phyloP scores from a whole-genome alignment of 163 green algal species.

The Chlamydomonas reinhardtii region DNA sequence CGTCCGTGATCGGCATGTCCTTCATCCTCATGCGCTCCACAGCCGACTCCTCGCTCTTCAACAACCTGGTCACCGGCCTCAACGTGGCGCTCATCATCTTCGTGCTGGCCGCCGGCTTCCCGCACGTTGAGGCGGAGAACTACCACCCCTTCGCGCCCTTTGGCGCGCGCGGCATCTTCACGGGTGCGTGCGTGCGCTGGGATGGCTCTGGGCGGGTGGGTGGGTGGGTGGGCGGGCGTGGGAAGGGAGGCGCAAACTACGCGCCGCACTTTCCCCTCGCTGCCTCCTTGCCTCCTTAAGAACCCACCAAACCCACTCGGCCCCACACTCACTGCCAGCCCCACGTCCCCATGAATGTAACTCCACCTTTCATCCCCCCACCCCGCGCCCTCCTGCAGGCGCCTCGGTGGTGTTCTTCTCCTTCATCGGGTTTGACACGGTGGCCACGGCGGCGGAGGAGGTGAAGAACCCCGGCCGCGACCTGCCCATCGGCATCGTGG shows the following conservation, averaged over 20 bases:
- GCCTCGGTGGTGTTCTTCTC: constrained; percentile 81
- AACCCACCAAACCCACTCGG: too few species aligned
- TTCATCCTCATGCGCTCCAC: constrained; percentile 76
- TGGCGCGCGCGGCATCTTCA: constrained; percentile 73
- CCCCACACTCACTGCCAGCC: too few species aligned
- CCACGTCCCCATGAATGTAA: too few species aligned
- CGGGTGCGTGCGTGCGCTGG: constrained; percentile 24
- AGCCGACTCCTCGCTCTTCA: constrained; percentile 70
- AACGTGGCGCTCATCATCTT: constrained; percentile 82
- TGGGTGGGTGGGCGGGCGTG: too few species aligned
- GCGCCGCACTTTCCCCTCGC: too few species aligned
- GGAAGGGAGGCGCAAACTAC: too few species aligned
- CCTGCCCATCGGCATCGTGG: constrained; percentile 84
- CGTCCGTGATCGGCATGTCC: constrained; percentile 60
- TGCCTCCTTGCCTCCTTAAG: too few species aligned
- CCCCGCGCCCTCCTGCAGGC: constrained; percentile 8
- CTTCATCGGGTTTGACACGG: constrained; percentile 84
- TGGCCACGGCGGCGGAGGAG: constrained; percentile 82
- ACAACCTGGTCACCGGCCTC: constrained; percentile 62
- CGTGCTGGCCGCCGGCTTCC: constrained; percentile 75
- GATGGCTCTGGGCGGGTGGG: background rate
- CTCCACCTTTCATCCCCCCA: background rate
- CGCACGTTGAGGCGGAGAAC: constrained; percentile 63
- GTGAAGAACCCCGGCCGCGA: constrained; percentile 69
- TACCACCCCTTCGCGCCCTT: constrained; percentile 79